Percentiles rank a stretch among this genome's conserved stretches.
Conservation (phyloP, 2,329 filamentous ascomycete genomes). For the Trichoderma koningii region DNA sequence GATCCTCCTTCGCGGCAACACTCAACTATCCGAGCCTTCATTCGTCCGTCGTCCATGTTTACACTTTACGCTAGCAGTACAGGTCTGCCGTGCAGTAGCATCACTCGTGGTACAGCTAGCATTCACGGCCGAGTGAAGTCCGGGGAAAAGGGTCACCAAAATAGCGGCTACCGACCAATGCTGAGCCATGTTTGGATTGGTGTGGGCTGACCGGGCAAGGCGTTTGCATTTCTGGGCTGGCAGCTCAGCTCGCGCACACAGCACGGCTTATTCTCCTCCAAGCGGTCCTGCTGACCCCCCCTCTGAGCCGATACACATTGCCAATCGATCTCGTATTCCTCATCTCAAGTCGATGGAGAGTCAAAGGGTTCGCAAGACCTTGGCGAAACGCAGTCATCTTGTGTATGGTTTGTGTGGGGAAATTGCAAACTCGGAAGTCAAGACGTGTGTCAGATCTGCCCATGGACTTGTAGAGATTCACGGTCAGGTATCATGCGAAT, state of each 20-base stretch:
- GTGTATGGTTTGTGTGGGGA: neutral
- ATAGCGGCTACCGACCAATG: neutral
- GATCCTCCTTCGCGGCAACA: neutral
- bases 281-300: neutral
- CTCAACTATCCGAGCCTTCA: neutral
- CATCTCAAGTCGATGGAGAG: neutral
- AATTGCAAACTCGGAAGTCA: slow-evolving; percentile 1
- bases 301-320: neutral
- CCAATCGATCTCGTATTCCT: neutral
- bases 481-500: neutral
- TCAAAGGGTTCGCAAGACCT: neutral
- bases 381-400: neutral
- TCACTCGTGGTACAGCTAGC: neutral
- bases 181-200: no score
- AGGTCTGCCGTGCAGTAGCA: neutral
- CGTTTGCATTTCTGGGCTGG: neutral
- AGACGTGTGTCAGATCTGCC: neutral
- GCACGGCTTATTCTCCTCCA: neutral
- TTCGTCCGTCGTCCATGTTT: neutral
- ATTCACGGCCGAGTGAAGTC: neutral
- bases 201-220: no score
- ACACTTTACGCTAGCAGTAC: neutral
- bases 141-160: neutral
- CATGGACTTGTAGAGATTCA: neutral
- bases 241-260: slow-evolving; percentile 16